A percentile compares a stretch with the other conserved stretches of the same genome.
Evolutionary conservation across 495 filamentous ascomycete genomes (phyloP).

Genomic region (Articulospora tetracladia): DNA sequence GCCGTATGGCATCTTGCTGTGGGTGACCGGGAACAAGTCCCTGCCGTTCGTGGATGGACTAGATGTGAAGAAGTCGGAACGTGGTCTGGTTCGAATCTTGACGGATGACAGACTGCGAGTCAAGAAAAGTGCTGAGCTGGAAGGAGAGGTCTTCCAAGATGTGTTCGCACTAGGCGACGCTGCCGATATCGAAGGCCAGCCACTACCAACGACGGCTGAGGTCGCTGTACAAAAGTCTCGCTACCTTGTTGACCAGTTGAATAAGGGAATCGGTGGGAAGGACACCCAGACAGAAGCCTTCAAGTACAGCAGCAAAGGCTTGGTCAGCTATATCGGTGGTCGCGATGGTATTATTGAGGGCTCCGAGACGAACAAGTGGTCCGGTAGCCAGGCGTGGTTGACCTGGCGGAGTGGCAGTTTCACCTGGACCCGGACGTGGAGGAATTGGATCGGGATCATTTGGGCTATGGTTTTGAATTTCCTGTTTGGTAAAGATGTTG

Average conservation of each 20-base stretch:
- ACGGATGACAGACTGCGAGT: conserved; percentile 29
- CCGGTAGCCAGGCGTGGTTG: conserved; percentile 15
- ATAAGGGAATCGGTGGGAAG: not conserved
- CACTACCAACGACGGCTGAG: conserved; percentile 79
- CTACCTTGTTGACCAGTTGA: conserved; percentile 57
- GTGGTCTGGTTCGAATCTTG: conserved; percentile 25
- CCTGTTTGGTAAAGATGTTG: not conserved
- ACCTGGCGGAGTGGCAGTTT: conserved; percentile 17
- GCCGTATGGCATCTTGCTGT: conserved; percentile 28
- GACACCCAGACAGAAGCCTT: not conserved
- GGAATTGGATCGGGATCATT: conserved; percentile 10
- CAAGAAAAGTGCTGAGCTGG: not conserved
- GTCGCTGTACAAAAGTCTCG: conserved; percentile 77
- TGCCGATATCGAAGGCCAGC: conserved; percentile 44
- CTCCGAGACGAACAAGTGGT: conserved; percentile 8
- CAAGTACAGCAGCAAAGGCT: conserved; percentile 3
- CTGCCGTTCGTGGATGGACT: conserved; percentile 24
- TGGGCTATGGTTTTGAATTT: conserved; percentile 5
- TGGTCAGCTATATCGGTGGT: conserved; percentile 14
- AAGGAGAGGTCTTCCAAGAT: conserved; percentile 30
- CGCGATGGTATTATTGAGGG: conserved; percentile 16
- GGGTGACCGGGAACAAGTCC: conserved; percentile 31
- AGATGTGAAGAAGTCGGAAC: conserved; percentile 22
- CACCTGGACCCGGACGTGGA: conserved; percentile 15
- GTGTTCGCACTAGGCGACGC: conserved; percentile 84